Conservation (phyloP, 2,329 filamentous ascomycete genomes). For the Fusarium marasasianum region DNA sequence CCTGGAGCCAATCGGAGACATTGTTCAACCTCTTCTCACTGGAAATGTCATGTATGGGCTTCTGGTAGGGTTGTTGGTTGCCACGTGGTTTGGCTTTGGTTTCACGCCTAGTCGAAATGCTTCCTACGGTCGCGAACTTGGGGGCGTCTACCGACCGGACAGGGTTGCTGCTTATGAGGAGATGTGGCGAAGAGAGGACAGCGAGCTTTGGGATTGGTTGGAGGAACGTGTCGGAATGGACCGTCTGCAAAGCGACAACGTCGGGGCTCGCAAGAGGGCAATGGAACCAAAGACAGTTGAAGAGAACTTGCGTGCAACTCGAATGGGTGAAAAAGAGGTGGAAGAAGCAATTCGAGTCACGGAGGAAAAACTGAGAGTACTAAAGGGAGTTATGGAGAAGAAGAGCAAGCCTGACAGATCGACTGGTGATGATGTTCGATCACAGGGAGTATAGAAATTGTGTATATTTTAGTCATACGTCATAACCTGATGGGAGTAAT, state of each 20-base stretch:
- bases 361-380: slow-evolving; percentile 80
- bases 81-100: slow-evolving; percentile 77
- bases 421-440: slow-evolving; percentile 17
- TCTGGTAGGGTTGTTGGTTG: slow-evolving; percentile 75
- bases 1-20: slow-evolving; percentile 74
- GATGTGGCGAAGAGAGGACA: slow-evolving; percentile 89
- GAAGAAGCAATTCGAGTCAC: slow-evolving; percentile 85
- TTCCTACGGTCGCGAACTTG: slow-evolving; percentile 47
- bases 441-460: slow-evolving; percentile 35
- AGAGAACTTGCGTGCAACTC: slow-evolving; percentile 66
- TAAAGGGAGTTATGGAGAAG: slow-evolving; percentile 76
- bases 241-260: slow-evolving; percentile 54
- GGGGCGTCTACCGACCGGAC: slow-evolving; percentile 60
- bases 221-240: slow-evolving; percentile 86
- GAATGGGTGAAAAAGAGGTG: slow-evolving; percentile 78
- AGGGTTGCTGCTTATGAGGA: slow-evolving; percentile 88
- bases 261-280: slow-evolving; percentile 54
- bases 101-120: slow-evolving; percentile 52
- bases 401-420: slow-evolving; percentile 40
- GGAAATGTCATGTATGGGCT: slow-evolving; percentile 82
- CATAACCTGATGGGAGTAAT: slow-evolving; percentile 34
- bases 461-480: slow-evolving; percentile 35
- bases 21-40: slow-evolving; percentile 76
- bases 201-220: slow-evolving; percentile 91
- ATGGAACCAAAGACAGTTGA: slow-evolving; percentile 66